phyloP scores from a whole-genome alignment of 495 filamentous ascomycete genomes.

The Physcia stellaris region DNA sequence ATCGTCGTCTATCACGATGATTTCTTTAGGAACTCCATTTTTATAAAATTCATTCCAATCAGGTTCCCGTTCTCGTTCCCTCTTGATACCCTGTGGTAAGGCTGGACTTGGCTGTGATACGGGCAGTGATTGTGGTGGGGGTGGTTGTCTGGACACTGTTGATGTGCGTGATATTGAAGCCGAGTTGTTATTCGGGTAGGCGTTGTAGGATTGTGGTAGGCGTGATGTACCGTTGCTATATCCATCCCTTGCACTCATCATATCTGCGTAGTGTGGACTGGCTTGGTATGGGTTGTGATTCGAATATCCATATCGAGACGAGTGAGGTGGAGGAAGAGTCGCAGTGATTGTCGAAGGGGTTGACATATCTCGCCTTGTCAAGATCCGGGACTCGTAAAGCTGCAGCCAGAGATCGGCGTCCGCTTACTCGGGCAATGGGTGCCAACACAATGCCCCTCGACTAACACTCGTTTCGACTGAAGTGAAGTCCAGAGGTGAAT shows the following conservation, averaged over 20 bases:
- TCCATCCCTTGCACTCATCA: conserved; percentile 34
- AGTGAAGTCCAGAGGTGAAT: too few relatives aligned
- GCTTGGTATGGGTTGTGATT: conserved; percentile 49
- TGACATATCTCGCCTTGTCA: conserved; percentile 69
- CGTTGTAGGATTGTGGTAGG: conserved; percentile 33
- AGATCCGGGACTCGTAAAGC: too few relatives aligned
- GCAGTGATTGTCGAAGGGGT: conserved; percentile 72
- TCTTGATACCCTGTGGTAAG: conserved; percentile 33
- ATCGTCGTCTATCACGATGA: conserved; percentile 94
- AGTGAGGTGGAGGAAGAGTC: conserved; percentile 52
- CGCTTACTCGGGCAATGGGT: too few relatives aligned
- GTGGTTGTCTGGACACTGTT: conserved; percentile 15
- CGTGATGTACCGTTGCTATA: conserved; percentile 37
- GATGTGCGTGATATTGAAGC: conserved; percentile 22
- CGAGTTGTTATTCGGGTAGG: conserved; percentile 32
- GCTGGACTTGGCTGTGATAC: conserved; percentile 10
- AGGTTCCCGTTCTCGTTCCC: conserved; percentile 49
- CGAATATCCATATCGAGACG: conserved; percentile 53
- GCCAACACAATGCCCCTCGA: too few relatives aligned
- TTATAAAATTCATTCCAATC: conserved; percentile 89
- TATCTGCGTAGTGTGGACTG: conserved; percentile 36
- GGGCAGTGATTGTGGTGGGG: conserved; percentile 11
- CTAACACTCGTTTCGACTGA: too few relatives aligned
- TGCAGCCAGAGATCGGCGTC: too few relatives aligned
- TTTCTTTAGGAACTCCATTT: conserved; percentile 81